Evolutionary conservation across 345 rosid genomes (phyloP).

Genomic region (Corymbia maculata): DNA sequence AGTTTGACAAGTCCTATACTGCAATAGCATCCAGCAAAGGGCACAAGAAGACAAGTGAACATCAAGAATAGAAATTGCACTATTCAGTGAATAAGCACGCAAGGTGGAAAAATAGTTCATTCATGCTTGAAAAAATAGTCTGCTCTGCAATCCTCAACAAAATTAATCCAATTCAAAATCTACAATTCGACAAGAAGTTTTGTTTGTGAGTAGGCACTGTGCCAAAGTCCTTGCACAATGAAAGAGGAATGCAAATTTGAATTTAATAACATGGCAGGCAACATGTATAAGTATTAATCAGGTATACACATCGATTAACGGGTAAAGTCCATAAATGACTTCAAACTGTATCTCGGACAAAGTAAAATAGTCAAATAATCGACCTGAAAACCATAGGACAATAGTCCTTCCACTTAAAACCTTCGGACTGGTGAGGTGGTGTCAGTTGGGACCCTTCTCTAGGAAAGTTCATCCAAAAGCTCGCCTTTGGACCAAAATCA

Average conservation of each 20-base stretch:
- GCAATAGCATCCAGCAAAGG: neutral
- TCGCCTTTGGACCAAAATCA: slow-evolving; percentile 91
- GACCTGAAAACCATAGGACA: slow-evolving; percentile 99
- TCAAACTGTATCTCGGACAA: neutral
- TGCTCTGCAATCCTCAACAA: neutral
- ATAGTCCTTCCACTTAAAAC: slow-evolving; percentile 96
- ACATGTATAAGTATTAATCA: neutral
- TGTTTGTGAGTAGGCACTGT: neutral
- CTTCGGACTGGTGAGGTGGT: slow-evolving; percentile 89
- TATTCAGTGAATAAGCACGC: neutral
- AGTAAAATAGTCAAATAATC: slow-evolving; percentile 2
- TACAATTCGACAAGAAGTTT: neutral
- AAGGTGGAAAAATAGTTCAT: neutral
- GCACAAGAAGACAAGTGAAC: neutral
- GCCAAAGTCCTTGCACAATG: neutral
- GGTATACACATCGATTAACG: neutral
- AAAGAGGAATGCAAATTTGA: neutral
- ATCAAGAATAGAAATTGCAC: neutral
- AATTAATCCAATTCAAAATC: neutral
- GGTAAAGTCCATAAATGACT: neutral
- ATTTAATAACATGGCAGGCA: neutral
- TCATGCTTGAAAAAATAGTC: neutral
- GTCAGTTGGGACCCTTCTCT: slow-evolving; percentile 85
- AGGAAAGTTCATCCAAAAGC: slow-evolving; percentile 98
- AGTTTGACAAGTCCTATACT: neutral